These are phyloP conservation scores for Saccharomyces hybrid DNA, from an alignment of 1,139 yeast genomes.

Conservation along the genomic window DNA sequence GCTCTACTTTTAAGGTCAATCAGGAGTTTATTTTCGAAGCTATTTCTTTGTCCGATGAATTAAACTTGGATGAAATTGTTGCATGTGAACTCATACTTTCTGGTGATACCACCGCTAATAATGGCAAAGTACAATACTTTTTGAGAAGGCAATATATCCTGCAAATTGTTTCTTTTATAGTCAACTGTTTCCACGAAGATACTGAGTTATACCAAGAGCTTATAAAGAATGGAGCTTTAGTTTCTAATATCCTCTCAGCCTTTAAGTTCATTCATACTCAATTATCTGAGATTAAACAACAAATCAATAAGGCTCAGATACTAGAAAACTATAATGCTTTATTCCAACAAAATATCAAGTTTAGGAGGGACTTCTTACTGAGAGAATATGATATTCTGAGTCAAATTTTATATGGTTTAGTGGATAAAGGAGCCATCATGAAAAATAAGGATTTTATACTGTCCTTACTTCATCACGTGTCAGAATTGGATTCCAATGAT, in stretches of 20 bases:
- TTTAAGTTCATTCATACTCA: slow-evolving; percentile 53
- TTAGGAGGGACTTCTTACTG: slow-evolving; percentile 55
- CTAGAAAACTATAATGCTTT: slow-evolving; percentile 43
- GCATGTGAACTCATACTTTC: slow-evolving; percentile 48
- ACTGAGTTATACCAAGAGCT: slow-evolving; percentile 21
- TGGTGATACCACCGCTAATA: slow-evolving; percentile 47
- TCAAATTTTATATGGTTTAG: slow-evolving; percentile 50
- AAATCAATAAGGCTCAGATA: slow-evolving; percentile 59
- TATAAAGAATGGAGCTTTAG: slow-evolving; percentile 25
- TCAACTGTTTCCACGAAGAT: slow-evolving; percentile 30
- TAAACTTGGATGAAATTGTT: slow-evolving; percentile 60
- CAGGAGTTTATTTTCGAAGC: slow-evolving; percentile 46
- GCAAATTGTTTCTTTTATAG: slow-evolving; percentile 57
- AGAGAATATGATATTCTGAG: slow-evolving; percentile 68
- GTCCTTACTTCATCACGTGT: slow-evolving; percentile 37
- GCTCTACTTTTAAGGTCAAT: slow-evolving; percentile 42
- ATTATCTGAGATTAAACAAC: slow-evolving; percentile 49
- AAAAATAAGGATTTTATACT: slow-evolving; percentile 36
- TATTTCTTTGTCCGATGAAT: slow-evolving; percentile 51
- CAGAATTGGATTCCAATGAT: slow-evolving; percentile 51
- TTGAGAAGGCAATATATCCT: slow-evolving; percentile 63
- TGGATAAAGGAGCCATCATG: slow-evolving; percentile 35
- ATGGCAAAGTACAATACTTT: slow-evolving; percentile 66
- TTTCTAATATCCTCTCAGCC: slow-evolving; percentile 42
- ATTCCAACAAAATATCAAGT: slow-evolving; percentile 49